phyloP scores from a whole-genome alignment of 2,329 filamentous ascomycete genomes.

The Apiospora arundinis region DNA sequence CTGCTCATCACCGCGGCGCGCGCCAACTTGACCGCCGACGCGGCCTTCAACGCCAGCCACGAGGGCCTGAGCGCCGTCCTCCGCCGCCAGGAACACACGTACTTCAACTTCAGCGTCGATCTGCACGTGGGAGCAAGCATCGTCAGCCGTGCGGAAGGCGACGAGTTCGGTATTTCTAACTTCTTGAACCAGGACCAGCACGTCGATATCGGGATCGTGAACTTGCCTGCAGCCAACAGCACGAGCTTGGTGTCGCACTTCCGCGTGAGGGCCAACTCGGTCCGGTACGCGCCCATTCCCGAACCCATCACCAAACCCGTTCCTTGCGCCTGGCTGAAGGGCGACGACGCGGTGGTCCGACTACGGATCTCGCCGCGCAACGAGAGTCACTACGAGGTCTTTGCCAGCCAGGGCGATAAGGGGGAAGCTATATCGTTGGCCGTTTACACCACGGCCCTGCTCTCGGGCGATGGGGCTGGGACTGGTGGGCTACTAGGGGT shows the following conservation, averaged over 20 bases:
- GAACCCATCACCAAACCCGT: slow-evolving; percentile 28
- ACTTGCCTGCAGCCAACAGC: slow-evolving; percentile 2
- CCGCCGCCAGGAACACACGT: slow-evolving; percentile 35
- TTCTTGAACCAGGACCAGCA: slow-evolving; percentile 38
- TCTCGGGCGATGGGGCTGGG: slow-evolving; percentile 42
- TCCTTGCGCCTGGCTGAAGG: slow-evolving; percentile 32
- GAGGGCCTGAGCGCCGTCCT: slow-evolving; percentile 34
- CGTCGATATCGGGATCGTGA: slow-evolving; percentile 35
- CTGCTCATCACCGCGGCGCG: slow-evolving; percentile 31
- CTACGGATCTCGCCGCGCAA: slow-evolving; percentile 39
- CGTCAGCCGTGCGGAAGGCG: slow-evolving; percentile 25
- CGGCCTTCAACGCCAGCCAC: slow-evolving; percentile 22
- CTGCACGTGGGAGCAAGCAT: slow-evolving; percentile 32
- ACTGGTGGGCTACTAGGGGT: slow-evolving; percentile 42
- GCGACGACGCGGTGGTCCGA: slow-evolving; percentile 30
- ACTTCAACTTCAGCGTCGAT: slow-evolving; percentile 37
- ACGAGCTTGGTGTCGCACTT: slow-evolving; percentile 30
- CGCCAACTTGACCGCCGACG: slow-evolving; percentile 30
- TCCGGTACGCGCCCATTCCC: slow-evolving; percentile 30
- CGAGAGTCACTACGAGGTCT: slow-evolving; percentile 30
- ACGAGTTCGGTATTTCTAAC: slow-evolving; percentile 37
- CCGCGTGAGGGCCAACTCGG: slow-evolving; percentile 36
- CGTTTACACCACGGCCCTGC: slow-evolving; percentile 36
- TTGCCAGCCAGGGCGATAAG: slow-evolving; percentile 30
- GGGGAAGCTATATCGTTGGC: slow-evolving; percentile 29